Evolutionary conservation across 2,329 filamentous ascomycete species (phyloP), one percentile per base, ranked within the genome.

Genomic region (Neonectria faginata): DNA sequence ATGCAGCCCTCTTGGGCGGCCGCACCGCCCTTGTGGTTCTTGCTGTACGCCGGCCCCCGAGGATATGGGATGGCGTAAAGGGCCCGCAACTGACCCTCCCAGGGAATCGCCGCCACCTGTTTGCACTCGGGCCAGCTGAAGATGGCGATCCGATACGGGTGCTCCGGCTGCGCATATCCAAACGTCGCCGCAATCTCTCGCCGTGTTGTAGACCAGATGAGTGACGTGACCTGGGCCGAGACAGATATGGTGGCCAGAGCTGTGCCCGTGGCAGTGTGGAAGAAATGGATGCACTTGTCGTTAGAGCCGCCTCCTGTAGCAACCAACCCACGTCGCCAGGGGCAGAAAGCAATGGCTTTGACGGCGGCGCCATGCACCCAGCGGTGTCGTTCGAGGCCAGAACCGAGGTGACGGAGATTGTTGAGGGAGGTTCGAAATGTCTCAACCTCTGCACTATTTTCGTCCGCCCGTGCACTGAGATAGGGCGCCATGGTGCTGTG

Each of bases 291-390:
- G 77, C 93, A 93, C 72, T 93, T 93, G 80, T 99, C 95, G 74
- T 97, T 97, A 50, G 92, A 95, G 25, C 96, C 96, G 42, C 96
- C 95, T 3, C 96, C 94, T 1, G 95, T 97, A 14, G 96, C 96
- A 42, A 99, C 80, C 5, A 99, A 85, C 3, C 91, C 92, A 25
- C 92, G 88, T 61, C 95, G 92, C 95, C 94, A 99, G 0, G 96
- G 95, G 67, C 95, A 97, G 79, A 98, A 98, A 2, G 96, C 94
- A 71, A 98, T 96, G 33, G 96, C 96, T 79, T 99, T 99, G 70
- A 98, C 92, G 2, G 96, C 96, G 0, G 95, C 95, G 27, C 88
- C 88, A 76, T 99, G 93, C 11, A 84, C 78, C 87, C 93, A 96
- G 33, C 86, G 86, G 76, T 97, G 89, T 71, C 86, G 90, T 73